Evolutionary conservation across 805 yeast genomes (phyloP), one percentile per base, ranked within the genome.

Genomic region (Saturnispora ahearnii): DNA sequence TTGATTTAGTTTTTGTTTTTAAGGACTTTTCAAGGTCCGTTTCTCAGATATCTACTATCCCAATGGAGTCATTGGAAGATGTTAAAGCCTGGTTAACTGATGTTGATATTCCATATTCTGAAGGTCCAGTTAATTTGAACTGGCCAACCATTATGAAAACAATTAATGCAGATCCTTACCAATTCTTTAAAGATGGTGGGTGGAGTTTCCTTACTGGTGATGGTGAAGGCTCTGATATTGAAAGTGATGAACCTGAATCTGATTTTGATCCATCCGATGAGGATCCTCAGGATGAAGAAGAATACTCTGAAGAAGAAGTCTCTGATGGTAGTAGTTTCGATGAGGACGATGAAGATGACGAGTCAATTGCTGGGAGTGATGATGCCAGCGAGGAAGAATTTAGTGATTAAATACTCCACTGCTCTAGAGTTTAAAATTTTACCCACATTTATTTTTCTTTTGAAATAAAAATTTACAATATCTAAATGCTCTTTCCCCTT

Each of bases 111-210:
- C 96, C 99, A 36, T 82, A 77, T 71, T 85, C 90, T 62, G 96
- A 89, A 61, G 96, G 97, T 48, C 90, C 95, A 42, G 84, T 93
- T 70, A 91, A 91, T 71, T 81, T 93, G 78, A 89, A 88, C 70
- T 93, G 99, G 99, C 73, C 81, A 12, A 83, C 89, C 24, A 90
- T 93, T 63, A 91, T 93, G 96, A 91, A 89, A 69, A 88, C 97
- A 0, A 81, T 91, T 55, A 80, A 77, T 56, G 82, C 89, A 4
- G 96, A 93, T 66, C 98, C 99, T 12, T 88, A 88, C 64, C 91
- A 88, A 62, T 93, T 93, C 71, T 93, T 90, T 68, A 70, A 78
- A 44, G 95, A 87, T 60, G 99, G 98, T 50, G 99, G 99, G 48
- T 93, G 99, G 99, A 77, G 80, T 29, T 88, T 93, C 77, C 77